Evolutionary conservation across 129 eudicot genomes (phyloP).

Genomic region (Heracleum sosnowskyi): DNA sequence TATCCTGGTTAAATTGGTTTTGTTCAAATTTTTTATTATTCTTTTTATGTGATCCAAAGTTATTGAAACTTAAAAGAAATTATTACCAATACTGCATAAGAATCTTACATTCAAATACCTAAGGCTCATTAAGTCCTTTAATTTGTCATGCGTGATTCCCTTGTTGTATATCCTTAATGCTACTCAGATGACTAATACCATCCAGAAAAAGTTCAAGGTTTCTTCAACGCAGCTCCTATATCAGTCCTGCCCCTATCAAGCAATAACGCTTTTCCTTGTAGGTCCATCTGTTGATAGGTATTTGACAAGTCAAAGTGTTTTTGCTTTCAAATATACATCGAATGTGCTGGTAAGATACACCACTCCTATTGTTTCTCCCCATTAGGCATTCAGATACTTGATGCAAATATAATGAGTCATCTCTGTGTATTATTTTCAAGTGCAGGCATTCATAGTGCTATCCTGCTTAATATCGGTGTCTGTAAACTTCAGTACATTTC

Average conservation of each 20-base stretch:
- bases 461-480: constrained; percentile 78
- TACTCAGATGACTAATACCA: constrained; percentile 75
- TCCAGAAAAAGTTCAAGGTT: constrained; percentile 84
- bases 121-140: background rate
- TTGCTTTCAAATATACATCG: constrained; percentile 60
- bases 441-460: constrained; percentile 58
- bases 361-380: background rate
- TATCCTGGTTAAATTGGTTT: constrained; percentile 43
- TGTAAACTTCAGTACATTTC: constrained; percentile 79
- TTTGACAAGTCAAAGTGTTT: constrained; percentile 64
- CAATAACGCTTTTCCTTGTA: constrained; percentile 49
- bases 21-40: background rate
- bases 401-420: no score
- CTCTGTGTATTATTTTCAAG: background rate
- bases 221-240: constrained; percentile 76
- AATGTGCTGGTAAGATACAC: constrained; percentile 52
- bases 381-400: no score
- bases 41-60: background rate
- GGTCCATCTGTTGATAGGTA: constrained; percentile 79
- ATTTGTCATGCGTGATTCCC: background rate
- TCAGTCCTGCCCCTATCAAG: constrained; percentile 71
- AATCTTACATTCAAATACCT: background rate
- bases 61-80: background rate
- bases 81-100: background rate
- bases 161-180: constrained; percentile 29